Evolutionary conservation across 2,329 filamentous ascomycete species (phyloP).

Genomic region (Stachybotrys echinatus): DNA sequence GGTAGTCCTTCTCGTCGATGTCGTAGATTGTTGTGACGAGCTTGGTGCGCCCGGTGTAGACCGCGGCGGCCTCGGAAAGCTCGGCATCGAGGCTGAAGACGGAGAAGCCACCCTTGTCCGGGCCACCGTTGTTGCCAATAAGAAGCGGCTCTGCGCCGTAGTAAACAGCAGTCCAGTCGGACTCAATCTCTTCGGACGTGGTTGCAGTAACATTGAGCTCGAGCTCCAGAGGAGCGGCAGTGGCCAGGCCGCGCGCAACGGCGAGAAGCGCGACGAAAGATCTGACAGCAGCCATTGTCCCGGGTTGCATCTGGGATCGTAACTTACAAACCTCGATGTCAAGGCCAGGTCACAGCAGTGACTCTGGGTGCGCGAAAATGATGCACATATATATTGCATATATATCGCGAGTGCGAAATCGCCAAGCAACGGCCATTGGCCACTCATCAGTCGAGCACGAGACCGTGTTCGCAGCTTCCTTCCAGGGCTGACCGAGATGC

Average conservation of each 20-base stretch:
- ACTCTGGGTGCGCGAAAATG: too few relatives aligned
- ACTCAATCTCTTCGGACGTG: constrained; percentile 29
- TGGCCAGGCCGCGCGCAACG: constrained; percentile 9
- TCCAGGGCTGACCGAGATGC: not conserved
- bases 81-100: constrained; percentile 26
- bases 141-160: constrained; percentile 26
- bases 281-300: constrained; percentile 12
- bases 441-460: not conserved
- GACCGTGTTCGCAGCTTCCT: not conserved
- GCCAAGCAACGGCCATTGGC: not conserved
- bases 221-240: constrained; percentile 11
- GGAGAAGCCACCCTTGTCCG: constrained; percentile 36
- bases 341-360: too few relatives aligned
- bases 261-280: constrained; percentile 14
- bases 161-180: constrained; percentile 36
- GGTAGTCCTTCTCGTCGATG: constrained; percentile 27
- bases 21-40: constrained; percentile 33
- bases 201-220: constrained; percentile 24
- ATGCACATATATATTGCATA: not conserved
- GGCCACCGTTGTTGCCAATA: constrained; percentile 39
- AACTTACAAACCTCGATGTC: too few relatives aligned
- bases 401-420: not conserved
- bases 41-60: constrained; percentile 38
- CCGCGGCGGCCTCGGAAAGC: constrained; percentile 23
- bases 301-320: not conserved